Evolutionary conservation across 176 grass and related monocot species (phyloP), one percentile per base, ranked within the genome.

Genomic region (Oryza glumipatula): DNA sequence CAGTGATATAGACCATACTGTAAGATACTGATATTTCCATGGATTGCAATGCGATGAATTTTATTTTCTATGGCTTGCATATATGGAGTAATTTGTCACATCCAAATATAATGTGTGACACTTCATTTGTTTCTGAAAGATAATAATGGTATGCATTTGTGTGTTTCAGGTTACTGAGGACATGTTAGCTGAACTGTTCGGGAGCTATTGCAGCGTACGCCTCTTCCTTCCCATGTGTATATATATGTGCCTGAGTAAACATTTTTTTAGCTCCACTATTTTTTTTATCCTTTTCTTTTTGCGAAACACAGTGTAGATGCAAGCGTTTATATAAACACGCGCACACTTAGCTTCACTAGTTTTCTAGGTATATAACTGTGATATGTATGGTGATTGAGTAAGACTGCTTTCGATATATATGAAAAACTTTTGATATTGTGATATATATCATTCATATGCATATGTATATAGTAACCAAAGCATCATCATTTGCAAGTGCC

Each of bases 141-240:
- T 58, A 58, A 58, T 58, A 58, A n/a, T 21, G 6, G 21, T 61
- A 22, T 61, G 7, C n/a, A 26, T 48, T 23, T 72, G 11, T 72
- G 6, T 46, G 14, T 74, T 75, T 49, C 81, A 83, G 81, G 28
- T 83, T 30, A 75, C 71, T 26, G 81, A 83, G 81, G 71, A 83
- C 12, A 24, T 23, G 1, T 30, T 83, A 11, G 81, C 60, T 66
- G 4, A 1, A 36, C 7, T 83, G 6, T 75, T 75, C 24, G 19
- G 4, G 12, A 23, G 3, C 7, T 75, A 4, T 75, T 71, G 81
- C 11, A 83, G 9, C 23, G 81, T 83, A 83, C 16, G 71, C 23
- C 7, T 83, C 22, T 47, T 28, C 47, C 5, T 61, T 36, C 13
- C 11, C 60, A 35, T 23, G 45, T 65, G 2, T 60, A 23, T 72